Percentiles rank a stretch among this genome's conserved stretches.
Evolutionary conservation across 768 basidiomycete species (phyloP).

Genomic region (Pholiota microspora): DNA sequence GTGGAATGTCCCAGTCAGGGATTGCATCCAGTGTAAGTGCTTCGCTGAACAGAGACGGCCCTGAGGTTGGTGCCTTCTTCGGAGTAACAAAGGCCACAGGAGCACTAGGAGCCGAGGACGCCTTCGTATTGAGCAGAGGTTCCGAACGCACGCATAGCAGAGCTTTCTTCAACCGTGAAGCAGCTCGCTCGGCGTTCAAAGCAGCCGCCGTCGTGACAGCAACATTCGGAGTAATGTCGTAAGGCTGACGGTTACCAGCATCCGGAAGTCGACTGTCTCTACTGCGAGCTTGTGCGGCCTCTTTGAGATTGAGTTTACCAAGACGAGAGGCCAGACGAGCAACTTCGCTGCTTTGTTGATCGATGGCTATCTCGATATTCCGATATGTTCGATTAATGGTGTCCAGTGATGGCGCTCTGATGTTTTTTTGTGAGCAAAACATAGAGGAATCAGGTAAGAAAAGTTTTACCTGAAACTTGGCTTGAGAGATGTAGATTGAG

Average conservation of each 20-base stretch:
- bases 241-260: constrained; percentile 33
- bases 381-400: constrained; percentile 81
- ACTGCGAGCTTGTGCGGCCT: constrained; percentile 17
- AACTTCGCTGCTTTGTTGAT: constrained; percentile 58
- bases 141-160: constrained; percentile 58
- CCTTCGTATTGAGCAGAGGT: constrained; percentile 66
- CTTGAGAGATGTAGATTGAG: constrained; percentile 58
- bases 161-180: constrained; percentile 66
- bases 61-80: constrained; percentile 18
- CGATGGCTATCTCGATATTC: constrained; percentile 76
- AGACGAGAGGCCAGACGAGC: constrained; percentile 51
- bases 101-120: constrained; percentile 29
- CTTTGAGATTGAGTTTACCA: constrained; percentile 43
- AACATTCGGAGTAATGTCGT: constrained; percentile 58
- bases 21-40: constrained; percentile 12
- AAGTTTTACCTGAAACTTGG: constrained; percentile 56
- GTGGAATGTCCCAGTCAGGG: constrained; percentile 24
- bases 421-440: constrained; percentile 1
- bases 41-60: constrained; percentile 24
- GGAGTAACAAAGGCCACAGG: constrained; percentile 38
- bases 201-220: constrained; percentile 79
- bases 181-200: constrained; percentile 76
- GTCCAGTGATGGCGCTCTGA: constrained; percentile 81
- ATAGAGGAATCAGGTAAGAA: background rate
- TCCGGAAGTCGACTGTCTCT: constrained; percentile 42